These are phyloP conservation scores for Eucalyptus cloeziana DNA, from an alignment of 345 rosid species.

Conservation along the genomic window DNA sequence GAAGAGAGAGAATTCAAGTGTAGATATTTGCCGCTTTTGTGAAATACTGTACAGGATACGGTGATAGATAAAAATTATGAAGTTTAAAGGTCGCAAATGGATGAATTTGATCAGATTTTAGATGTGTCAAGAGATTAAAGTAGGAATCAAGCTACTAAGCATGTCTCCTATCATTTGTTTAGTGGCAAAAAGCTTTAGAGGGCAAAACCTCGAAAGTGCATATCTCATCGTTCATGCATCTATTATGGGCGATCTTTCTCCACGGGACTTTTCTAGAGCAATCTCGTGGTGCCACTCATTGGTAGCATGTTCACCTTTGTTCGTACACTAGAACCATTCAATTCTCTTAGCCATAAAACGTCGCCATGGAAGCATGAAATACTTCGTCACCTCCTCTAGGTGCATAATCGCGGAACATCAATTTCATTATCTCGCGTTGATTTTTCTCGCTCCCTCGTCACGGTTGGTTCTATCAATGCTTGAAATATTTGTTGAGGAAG, in stretches of 20 bases:
- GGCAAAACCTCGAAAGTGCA: background rate
- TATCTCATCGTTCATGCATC: background rate
- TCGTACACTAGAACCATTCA: background rate
- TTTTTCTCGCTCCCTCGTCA: background rate
- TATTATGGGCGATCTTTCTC: background rate
- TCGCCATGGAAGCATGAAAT: background rate
- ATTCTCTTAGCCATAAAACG: background rate
- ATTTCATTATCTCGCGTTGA: background rate
- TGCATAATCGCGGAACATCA: background rate
- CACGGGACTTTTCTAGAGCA: background rate
- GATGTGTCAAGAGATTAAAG: background rate
- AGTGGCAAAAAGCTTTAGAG: background rate
- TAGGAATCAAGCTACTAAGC: background rate
- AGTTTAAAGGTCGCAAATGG: background rate
- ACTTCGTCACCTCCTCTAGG: background rate
- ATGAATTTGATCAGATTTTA: background rate
- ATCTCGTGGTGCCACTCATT: background rate
- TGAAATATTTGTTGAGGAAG: background rate
- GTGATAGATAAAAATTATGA: background rate
- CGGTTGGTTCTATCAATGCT: background rate
- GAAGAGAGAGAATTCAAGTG: background rate
- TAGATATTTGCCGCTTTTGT: background rate
- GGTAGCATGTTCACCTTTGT: background rate
- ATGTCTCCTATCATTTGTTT: background rate
- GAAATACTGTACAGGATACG: fast-evolving